Base-by-base conservation (phyloP, 208 protist species). In the Wallacemonas sp. region DNA sequence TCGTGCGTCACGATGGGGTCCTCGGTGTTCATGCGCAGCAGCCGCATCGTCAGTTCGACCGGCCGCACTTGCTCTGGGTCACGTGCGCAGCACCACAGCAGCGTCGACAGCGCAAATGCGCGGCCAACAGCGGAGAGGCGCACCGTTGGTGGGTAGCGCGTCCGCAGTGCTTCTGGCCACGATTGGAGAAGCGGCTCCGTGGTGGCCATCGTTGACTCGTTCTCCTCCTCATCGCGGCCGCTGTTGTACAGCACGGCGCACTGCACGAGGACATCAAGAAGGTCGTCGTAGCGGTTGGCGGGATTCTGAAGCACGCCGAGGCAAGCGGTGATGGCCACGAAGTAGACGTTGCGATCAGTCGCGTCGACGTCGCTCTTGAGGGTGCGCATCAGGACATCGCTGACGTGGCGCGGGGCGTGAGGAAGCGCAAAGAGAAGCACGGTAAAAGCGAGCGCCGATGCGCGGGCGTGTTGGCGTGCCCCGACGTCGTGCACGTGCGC, bases 221-320 rank as follows among this genome's bases (percentile, higher is more conserved):
- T 77, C 56, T 83, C 80, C 64, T 94, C 91, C 61, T 92, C 88
- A 39, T 94, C 88, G 33, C 85, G 81, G 38, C 78, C 74, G 1
- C 72, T 72, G 65, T 87, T 92, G 73, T 84, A 86, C 36, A 96
- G 63, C 24, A 96, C 73, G 0, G 87, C 79, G 17, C 78, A 65
- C 17, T 92, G 72, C 16, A 94, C 72, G 17, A 96, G 58, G 61
- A 87, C 70, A 21, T 78, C 78, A 9, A 58, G 46, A 61, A 94
- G 52, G 11, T 24, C 49, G 19, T 68, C 47, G 44, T 58, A 44
- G 16, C 29, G n/a, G 0, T 34, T 21, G 2, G 32, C 23, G 2
- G 79, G 81, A 61, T 83, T 30, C 27, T 77, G 74, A 54, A 96
- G 71, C 36, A 92, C 81, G 54, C 73, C 74, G 27, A 86, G 58